Evolutionary conservation across 2,329 filamentous ascomycete genomes (phyloP).

Genomic region (Arthrinium puccinioides): DNA sequence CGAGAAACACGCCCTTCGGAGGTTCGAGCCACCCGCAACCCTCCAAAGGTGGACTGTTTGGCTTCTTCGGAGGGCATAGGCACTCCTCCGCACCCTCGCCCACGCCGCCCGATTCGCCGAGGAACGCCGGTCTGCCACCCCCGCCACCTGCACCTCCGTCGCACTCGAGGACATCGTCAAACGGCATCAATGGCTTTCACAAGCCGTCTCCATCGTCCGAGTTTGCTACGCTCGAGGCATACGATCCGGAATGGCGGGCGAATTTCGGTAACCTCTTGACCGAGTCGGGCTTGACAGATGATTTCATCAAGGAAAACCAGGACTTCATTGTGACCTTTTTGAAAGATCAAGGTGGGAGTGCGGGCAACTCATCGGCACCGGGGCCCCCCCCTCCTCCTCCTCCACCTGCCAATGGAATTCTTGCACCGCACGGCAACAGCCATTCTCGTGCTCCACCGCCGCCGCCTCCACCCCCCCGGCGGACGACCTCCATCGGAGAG

Average conservation of each 20-base stretch:
- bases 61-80: slow-evolving; percentile 53
- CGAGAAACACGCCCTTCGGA: slow-evolving; percentile 69
- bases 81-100: slow-evolving; percentile 51
- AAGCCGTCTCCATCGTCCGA: slow-evolving; percentile 44
- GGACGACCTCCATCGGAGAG: slow-evolving; percentile 17
- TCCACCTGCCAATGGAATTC: slow-evolving; percentile 18
- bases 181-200: slow-evolving; percentile 36
- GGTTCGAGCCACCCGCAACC: slow-evolving; percentile 34
- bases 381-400: slow-evolving; percentile 32
- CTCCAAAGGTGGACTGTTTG: slow-evolving; percentile 42
- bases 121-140: slow-evolving; percentile 14
- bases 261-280: slow-evolving; percentile 58
- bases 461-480: slow-evolving; percentile 8
- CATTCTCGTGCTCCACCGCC: slow-evolving; percentile 20
- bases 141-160: slow-evolving; percentile 26
- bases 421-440: slow-evolving; percentile 1
- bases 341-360: slow-evolving; percentile 44
- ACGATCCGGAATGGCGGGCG: slow-evolving; percentile 58
- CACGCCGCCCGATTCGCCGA: slow-evolving; percentile 52
- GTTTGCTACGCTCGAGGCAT: slow-evolving; percentile 55
- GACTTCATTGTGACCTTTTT: slow-evolving; percentile 62
- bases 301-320: slow-evolving; percentile 61
- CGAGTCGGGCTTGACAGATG: slow-evolving; percentile 56
- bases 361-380: slow-evolving; percentile 20
- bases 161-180: slow-evolving; percentile 29